Conservation (phyloP, 1,139 yeast species). For the Pichia sorboxylosa region DNA sequence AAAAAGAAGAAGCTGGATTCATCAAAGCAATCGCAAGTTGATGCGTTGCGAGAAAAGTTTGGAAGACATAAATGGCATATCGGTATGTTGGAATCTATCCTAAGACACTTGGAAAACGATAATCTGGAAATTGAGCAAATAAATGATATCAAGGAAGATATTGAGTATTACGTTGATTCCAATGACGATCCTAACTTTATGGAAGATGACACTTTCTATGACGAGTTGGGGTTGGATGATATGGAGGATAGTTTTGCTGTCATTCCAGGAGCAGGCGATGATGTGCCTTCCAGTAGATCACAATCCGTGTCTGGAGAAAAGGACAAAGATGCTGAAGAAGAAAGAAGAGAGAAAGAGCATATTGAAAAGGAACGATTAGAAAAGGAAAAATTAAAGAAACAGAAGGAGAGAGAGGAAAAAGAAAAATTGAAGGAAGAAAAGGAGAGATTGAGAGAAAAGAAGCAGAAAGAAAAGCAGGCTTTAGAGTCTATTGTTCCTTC, state of each 20-base stretch:
- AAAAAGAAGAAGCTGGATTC: constrained; percentile 42
- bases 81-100: constrained; percentile 62
- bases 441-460: not conserved
- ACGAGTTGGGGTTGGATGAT: constrained; percentile 69
- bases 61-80: constrained; percentile 78
- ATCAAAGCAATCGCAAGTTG: constrained; percentile 43
- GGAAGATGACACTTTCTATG: constrained; percentile 90
- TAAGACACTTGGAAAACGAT: constrained; percentile 74
- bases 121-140: constrained; percentile 72
- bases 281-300: constrained; percentile 2
- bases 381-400: constrained; percentile 3
- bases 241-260: constrained; percentile 39
- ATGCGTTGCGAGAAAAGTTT: constrained; percentile 49
- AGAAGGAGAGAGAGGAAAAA: not conserved
- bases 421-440: constrained; percentile 1
- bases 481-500: not conserved
- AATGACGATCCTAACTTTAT: constrained; percentile 94
- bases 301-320: constrained; percentile 7
- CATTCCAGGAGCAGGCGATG: constrained; percentile 34
- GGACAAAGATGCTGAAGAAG: constrained; percentile 10
- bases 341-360: constrained; percentile 10
- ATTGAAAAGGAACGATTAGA: constrained; percentile 4
- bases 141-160: constrained; percentile 76
- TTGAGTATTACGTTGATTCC: constrained; percentile 86
- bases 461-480: not conserved